Evolutionary conservation across 257 asterid genomes (phyloP).

Genomic region (Solanum megistacrolobum): DNA sequence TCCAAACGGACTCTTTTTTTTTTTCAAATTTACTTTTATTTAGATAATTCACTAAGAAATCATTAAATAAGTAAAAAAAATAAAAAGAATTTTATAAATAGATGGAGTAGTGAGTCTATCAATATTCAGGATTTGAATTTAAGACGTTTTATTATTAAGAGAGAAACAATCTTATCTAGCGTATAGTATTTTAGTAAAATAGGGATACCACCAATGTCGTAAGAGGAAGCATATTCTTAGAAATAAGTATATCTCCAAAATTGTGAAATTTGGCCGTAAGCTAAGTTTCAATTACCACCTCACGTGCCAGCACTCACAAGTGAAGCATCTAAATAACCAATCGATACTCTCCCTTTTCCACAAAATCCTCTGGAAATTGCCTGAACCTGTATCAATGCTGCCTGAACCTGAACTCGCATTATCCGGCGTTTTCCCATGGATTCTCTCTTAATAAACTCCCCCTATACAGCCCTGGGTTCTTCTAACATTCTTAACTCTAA

Average conservation of each 20-base stretch:
- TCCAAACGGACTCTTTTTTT: too few relatives aligned
- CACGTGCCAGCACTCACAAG: background rate
- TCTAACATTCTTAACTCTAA: constrained; percentile 13
- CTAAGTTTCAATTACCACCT: background rate
- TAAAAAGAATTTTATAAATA: too few relatives aligned
- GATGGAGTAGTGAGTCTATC: too few relatives aligned
- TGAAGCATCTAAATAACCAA: background rate
- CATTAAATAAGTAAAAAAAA: too few relatives aligned
- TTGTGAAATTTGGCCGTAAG: background rate
- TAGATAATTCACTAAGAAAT: too few relatives aligned
- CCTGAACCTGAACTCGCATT: constrained; percentile 5
- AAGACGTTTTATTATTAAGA: too few relatives aligned
- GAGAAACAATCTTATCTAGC: too few relatives aligned
- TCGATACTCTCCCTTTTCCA: constrained; percentile 1
- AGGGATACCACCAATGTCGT: background rate
- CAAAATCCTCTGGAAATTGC: constrained; percentile 2
- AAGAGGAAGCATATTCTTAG: background rate
- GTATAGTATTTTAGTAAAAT: background rate
- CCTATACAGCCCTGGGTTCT: constrained; percentile 13
- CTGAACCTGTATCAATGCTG: constrained; percentile 24
- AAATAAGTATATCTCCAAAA: background rate
- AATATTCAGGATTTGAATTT: too few relatives aligned
- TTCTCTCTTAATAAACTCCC: constrained; percentile 20
- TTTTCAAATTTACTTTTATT: too few relatives aligned
- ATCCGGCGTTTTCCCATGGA: constrained; percentile 28